These are phyloP conservation scores for Didymella segeticola DNA, from an alignment of 2,329 filamentous ascomycete genomes.

Conservation along the genomic window DNA sequence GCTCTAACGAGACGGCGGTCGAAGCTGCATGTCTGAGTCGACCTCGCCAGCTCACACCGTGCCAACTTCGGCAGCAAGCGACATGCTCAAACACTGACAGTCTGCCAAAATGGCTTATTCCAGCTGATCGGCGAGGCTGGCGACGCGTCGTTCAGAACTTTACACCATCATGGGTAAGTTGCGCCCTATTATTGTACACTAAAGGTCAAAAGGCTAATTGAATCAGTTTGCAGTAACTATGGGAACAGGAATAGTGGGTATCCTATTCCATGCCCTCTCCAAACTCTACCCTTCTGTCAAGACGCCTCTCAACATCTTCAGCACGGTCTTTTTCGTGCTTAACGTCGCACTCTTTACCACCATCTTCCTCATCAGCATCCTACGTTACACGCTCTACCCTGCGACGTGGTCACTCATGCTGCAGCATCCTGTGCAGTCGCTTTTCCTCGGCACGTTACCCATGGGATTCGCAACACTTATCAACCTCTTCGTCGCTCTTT, in stretches of 20 bases:
- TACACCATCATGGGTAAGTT: constrained; percentile 42
- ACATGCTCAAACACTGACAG: constrained; percentile 3
- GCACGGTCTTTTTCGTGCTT: constrained; percentile 65
- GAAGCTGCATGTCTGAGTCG: constrained; percentile 6
- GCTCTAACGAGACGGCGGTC: constrained; percentile 12
- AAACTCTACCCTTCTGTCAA: constrained; percentile 58
- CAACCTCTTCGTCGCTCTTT: constrained; percentile 68
- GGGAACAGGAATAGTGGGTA: constrained; percentile 51
- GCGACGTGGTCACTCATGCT: constrained; percentile 72
- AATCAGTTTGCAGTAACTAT: constrained; percentile 33
- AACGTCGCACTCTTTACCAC: constrained; percentile 63
- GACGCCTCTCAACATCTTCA: constrained; percentile 59
- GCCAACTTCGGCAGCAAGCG: constrained; percentile 10
- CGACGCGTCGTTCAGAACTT: constrained; percentile 43
- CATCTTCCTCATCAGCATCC: constrained; percentile 61
- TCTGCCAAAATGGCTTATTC: constrained; percentile 35
- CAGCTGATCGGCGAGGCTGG: constrained; percentile 36
- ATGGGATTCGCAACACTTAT: constrained; percentile 74
- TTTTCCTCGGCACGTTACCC: constrained; percentile 71
- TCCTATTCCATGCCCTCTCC: constrained; percentile 67
- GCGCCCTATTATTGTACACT: background rate
- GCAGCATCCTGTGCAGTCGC: constrained; percentile 67
- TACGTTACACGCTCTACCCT: constrained; percentile 70
- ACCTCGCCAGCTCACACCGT: constrained; percentile 14
- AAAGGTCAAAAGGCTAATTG: background rate